Conservation (phyloP, 2,329 filamentous ascomycete genomes). For the Diaporthe longicolla region DNA sequence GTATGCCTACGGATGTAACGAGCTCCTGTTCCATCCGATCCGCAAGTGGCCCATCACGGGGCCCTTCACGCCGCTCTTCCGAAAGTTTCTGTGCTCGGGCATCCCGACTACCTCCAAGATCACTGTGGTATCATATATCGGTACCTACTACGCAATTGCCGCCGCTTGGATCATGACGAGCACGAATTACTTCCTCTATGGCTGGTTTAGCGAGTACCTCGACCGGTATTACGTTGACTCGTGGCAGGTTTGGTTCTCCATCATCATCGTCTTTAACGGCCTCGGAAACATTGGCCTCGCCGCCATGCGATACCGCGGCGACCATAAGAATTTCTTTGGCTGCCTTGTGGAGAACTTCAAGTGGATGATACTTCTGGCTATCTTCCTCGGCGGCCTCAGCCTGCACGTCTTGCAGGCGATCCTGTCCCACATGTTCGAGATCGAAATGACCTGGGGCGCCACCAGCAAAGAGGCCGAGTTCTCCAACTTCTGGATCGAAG, state of each 20-base stretch:
- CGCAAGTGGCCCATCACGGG: slow-evolving; percentile 80
- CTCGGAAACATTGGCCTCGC: slow-evolving; percentile 81
- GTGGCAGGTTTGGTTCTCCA: slow-evolving; percentile 85
- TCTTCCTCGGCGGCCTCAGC: slow-evolving; percentile 86
- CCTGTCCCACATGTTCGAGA: slow-evolving; percentile 85
- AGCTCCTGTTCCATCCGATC: slow-evolving; percentile 84
- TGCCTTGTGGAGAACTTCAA: slow-evolving; percentile 76
- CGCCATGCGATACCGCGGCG: slow-evolving; percentile 79
- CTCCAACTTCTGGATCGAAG: slow-evolving; percentile 88
- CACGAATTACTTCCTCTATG: slow-evolving; percentile 81
- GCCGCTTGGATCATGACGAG: slow-evolving; percentile 82
- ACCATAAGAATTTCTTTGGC: slow-evolving; percentile 72
- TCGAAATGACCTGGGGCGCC: slow-evolving; percentile 89
- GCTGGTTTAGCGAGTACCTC: slow-evolving; percentile 82
- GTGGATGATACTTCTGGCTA: slow-evolving; percentile 80
- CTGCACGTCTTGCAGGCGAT: slow-evolving; percentile 87
- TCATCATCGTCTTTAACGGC: slow-evolving; percentile 83
- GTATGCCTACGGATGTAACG: slow-evolving; percentile 87
- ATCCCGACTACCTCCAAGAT: slow-evolving; percentile 83
- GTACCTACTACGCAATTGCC: slow-evolving; percentile 84
- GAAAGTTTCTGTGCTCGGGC: slow-evolving; percentile 78
- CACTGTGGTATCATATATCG: slow-evolving; percentile 82
- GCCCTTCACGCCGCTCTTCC: slow-evolving; percentile 85
- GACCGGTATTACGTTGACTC: slow-evolving; percentile 86
- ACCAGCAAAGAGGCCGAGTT: slow-evolving; percentile 87